phyloP scores from a whole-genome alignment of 1,284 basidiomycete species.

The Dichomitus squalens region DNA sequence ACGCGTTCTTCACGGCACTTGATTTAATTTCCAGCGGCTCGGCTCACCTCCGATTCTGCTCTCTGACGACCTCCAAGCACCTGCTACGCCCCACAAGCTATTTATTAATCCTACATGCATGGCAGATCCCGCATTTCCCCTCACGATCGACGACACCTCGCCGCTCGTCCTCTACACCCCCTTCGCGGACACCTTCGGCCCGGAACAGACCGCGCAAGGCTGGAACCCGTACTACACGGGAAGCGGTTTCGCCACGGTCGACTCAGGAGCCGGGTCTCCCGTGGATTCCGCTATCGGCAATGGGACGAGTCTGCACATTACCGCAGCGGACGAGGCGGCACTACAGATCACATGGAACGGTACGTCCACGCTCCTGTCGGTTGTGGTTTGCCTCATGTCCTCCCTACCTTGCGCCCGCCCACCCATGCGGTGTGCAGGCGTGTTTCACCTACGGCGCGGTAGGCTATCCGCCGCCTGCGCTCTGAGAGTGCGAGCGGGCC shows the following conservation, averaged over 20 bases:
- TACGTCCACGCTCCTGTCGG: constrained; percentile 32
- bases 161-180: constrained; percentile 65
- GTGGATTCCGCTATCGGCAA: constrained; percentile 44
- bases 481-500: not conserved
- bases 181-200: constrained; percentile 51
- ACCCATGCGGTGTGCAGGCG: not conserved
- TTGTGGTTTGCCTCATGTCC: not conserved
- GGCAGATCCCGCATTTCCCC: constrained; percentile 45
- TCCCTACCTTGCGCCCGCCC: not conserved
- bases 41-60: not conserved
- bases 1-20: not conserved
- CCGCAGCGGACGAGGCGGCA: constrained; percentile 55
- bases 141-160: constrained; percentile 68
- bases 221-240: constrained; percentile 64
- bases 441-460: not conserved
- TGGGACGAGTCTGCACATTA: constrained; percentile 62
- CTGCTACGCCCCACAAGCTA: not conserved
- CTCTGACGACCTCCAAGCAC: not conserved
- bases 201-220: constrained; percentile 48
- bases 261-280: constrained; percentile 17
- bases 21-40: not conserved
- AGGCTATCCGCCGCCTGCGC: not conserved
- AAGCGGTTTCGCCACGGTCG: constrained; percentile 48
- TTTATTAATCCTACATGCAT: constrained; percentile 43
- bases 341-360: constrained; percentile 63